Conservation (phyloP, 2,329 filamentous ascomycete species). For the Davidsoniella neocaledoniae region DNA sequence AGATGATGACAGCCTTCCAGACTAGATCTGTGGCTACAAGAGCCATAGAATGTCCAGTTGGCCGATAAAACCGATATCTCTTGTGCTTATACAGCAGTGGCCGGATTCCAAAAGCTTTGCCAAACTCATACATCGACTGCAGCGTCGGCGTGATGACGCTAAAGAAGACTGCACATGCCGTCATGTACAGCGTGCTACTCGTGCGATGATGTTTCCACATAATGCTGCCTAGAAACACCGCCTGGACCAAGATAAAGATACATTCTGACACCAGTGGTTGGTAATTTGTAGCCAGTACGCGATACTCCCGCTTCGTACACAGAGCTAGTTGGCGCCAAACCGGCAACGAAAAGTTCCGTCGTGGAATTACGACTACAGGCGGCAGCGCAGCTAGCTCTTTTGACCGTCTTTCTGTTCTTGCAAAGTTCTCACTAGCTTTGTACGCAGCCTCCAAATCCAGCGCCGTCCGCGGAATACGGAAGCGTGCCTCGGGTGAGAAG, state of each 20-base stretch:
- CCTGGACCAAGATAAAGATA: background rate
- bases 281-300: background rate
- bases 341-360: background rate
- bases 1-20: slow-evolving; percentile 1
- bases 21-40: background rate
- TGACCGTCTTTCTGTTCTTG: background rate
- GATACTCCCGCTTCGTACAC: background rate
- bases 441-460: background rate
- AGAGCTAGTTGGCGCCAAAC: background rate
- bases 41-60: background rate
- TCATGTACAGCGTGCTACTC: background rate
- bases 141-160: background rate
- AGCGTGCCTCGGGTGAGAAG: background rate
- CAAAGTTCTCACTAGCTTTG: background rate
- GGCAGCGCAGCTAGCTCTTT: background rate
- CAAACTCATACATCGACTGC: slow-evolving; percentile 1
- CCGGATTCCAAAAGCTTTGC: background rate
- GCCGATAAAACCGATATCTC: slow-evolving; percentile 1
- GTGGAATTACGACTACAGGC: background rate
- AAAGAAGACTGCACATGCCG: background rate
- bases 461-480: background rate
- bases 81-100: slow-evolving; percentile 2
- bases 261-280: slow-evolving; percentile 1
- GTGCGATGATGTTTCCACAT: background rate
- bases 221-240: background rate